Percentiles rank a stretch among this genome's conserved stretches.
These are phyloP conservation scores for Dichotomocladium elegans DNA, from an alignment of 371 early-diverging fungal genomes.

Conservation along the genomic window DNA sequence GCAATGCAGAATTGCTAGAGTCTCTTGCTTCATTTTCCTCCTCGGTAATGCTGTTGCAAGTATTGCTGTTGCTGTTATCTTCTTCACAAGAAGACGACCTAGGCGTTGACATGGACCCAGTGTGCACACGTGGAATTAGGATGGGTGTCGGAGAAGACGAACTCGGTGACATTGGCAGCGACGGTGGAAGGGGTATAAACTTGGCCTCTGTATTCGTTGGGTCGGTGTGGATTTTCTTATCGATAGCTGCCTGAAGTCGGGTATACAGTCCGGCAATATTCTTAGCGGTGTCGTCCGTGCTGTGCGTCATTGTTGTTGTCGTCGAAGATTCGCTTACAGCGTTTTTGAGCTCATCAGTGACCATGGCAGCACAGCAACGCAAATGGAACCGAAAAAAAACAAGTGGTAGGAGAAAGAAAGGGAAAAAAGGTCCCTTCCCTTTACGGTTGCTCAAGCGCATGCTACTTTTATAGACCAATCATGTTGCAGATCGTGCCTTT, in stretches of 20 bases:
- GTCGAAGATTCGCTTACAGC: not conserved
- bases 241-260: constrained; percentile 52
- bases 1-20: not conserved
- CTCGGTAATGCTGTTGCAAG: not conserved
- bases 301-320: too few species aligned
- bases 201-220: constrained; percentile 30
- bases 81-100: constrained; percentile 7
- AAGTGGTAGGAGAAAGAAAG: not conserved
- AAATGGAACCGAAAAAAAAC: not conserved
- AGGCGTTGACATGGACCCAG: constrained; percentile 1
- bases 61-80: not conserved
- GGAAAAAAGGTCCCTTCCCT: not conserved
- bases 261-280: constrained; percentile 57
- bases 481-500: not conserved
- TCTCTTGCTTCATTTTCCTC: not conserved
- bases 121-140: constrained; percentile 4
- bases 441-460: not conserved
- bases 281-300: constrained; percentile 34
- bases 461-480: not conserved
- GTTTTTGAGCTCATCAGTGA: not conserved
- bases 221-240: constrained; percentile 30
- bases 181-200: constrained; percentile 41
- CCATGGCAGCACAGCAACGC: not conserved
- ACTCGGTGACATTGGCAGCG: constrained; percentile 38
- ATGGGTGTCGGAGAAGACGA: constrained; percentile 30